Base-by-base conservation (phyloP, 495 filamentous ascomycete genomes). In the Evernia prunastri region DNA sequence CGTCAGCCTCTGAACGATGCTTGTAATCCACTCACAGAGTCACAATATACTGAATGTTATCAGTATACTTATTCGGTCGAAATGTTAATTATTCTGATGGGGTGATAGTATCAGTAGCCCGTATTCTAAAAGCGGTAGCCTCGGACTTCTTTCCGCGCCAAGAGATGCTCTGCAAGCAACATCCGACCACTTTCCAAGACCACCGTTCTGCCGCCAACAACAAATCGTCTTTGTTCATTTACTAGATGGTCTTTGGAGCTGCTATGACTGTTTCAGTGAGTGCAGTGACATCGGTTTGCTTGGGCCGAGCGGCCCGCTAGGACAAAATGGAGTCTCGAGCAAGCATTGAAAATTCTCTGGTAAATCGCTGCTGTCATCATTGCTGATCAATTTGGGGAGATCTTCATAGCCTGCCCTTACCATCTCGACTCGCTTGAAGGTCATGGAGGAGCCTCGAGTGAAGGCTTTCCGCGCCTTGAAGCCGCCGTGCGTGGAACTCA, bases 401-500 rank as follows among this genome's bases (percentile, higher is more conserved):
- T 11, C 33, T 36, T 15, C 39, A 64, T 27, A 49, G 35, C 0
- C 8, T 10, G 47, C 33, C 10, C 42, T 29, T 43, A 15, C 25
- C 5, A 23, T 49, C n/a, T 25, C 36, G 23, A 23, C 3, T 37
- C 17, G 18, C 0, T 42, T 36, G 15, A 2, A 25, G 27, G 53
- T 12, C 17, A 71, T 71, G 69, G 67, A 68, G 5, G 67, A 69
- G 23, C 54, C 42, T 27, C 64, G 67, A 56, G 53, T 71, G 36
- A 65, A 60, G 23, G 62, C 69, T 35, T 71, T 71, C 35, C 69
- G 67, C 29, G 45, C 65, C 33, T 82, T 96, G 56, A 91, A 89
- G 67, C 80, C 84, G 66, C 79, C 81, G 63, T 97, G 92, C 70
- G 86, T 97, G 58, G 80, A 87, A 54, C 82, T 96, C 61, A 90